Evolutionary conservation across 2,329 filamentous ascomycete genomes (phyloP).

Genomic region (Aureobasidium sp.): DNA sequence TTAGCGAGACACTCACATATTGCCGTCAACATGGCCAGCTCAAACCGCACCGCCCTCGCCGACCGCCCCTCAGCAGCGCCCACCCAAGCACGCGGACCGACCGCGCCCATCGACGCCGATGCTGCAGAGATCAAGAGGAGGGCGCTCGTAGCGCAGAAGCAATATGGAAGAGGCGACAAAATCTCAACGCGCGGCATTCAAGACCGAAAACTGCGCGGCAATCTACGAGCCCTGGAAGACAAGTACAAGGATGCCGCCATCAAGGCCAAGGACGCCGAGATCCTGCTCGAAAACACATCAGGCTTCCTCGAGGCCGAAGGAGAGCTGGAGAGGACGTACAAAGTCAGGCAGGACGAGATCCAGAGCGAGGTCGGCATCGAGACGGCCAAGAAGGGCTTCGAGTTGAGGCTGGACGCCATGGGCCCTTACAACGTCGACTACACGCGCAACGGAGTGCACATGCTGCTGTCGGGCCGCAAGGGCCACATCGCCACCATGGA

Average conservation of each 20-base stretch:
- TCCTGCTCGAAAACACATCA: conserved; percentile 76
- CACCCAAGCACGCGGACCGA: conserved; percentile 20
- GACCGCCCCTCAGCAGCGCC: conserved; percentile 3
- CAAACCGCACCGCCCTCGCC: conserved; percentile 5
- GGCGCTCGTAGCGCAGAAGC: conserved; percentile 44
- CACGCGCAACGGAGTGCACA: conserved; percentile 76
- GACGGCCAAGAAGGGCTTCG: conserved; percentile 87
- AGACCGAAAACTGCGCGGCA: conserved; percentile 84
- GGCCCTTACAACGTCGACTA: conserved; percentile 89
- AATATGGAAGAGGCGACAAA: conserved; percentile 76
- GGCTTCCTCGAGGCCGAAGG: conserved; percentile 85
- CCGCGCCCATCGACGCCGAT: conserved; percentile 27
- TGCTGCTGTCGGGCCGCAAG: conserved; percentile 81
- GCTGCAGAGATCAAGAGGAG: conserved; percentile 29
- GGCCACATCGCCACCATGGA: conserved; percentile 96
- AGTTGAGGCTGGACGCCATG: conserved; percentile 71
- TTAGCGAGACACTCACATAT: too few relatives aligned
- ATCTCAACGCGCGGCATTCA: conserved; percentile 67
- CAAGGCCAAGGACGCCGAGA: conserved; percentile 90
- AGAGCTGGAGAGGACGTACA: conserved; percentile 86
- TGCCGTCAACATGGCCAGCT: neutral
- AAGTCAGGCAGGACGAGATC: conserved; percentile 84
- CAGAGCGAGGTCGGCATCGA: conserved; percentile 65
- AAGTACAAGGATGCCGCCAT: conserved; percentile 77
- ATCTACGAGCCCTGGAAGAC: conserved; percentile 68